Percentiles rank a stretch among this genome's conserved stretches.
These are phyloP conservation scores for Botrytis hyacinthi DNA, from an alignment of 2,329 filamentous ascomycete genomes.

Conservation along the genomic window DNA sequence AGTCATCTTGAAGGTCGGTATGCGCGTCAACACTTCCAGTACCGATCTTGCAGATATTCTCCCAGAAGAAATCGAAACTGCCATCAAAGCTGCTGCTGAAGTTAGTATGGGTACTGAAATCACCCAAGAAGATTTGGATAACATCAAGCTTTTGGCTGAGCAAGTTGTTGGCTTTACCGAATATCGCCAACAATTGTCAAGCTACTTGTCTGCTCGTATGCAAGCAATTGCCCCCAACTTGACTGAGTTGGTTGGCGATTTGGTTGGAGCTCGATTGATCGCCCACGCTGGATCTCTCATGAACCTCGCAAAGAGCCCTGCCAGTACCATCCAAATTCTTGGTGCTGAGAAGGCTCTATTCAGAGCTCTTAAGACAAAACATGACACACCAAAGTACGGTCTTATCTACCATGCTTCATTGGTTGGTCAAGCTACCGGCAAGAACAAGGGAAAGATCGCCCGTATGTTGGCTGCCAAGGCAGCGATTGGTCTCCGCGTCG, in stretches of 20 bases:
- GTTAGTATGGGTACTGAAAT: slow-evolving; percentile 99
- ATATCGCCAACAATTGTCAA: slow-evolving; percentile 82
- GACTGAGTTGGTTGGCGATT: slow-evolving; percentile 86
- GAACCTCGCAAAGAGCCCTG: slow-evolving; percentile 91
- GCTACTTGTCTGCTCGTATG: slow-evolving; percentile 91
- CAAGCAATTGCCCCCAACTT: slow-evolving; percentile 94
- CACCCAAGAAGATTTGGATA: slow-evolving; percentile 84
- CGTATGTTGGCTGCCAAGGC: slow-evolving; percentile 94
- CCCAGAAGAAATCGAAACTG: slow-evolving; percentile 89
- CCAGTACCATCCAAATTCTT: slow-evolving; percentile 95
- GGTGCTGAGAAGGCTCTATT: slow-evolving; percentile 99
- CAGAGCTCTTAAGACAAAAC: slow-evolving; percentile 97
- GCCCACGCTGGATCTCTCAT: slow-evolving; percentile 92
- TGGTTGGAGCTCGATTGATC: slow-evolving; percentile 92
- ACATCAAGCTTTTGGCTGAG: slow-evolving; percentile 87
- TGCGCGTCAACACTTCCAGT: slow-evolving; percentile 74
- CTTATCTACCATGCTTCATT: slow-evolving; percentile 89
- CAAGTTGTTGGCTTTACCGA: slow-evolving; percentile 91
- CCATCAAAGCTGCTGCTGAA: slow-evolving; percentile 91
- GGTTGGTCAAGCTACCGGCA: slow-evolving; percentile 93
- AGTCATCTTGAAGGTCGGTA: slow-evolving; percentile 84
- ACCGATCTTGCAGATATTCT: slow-evolving; percentile 85
- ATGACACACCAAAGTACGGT: slow-evolving; percentile 98
- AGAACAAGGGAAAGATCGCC: slow-evolving; percentile 99
- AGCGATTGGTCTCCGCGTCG: slow-evolving; percentile 87